Evolutionary conservation across 345 rosid genomes (phyloP), one percentile per base, ranked within the genome.

Genomic region (Populus alba): DNA sequence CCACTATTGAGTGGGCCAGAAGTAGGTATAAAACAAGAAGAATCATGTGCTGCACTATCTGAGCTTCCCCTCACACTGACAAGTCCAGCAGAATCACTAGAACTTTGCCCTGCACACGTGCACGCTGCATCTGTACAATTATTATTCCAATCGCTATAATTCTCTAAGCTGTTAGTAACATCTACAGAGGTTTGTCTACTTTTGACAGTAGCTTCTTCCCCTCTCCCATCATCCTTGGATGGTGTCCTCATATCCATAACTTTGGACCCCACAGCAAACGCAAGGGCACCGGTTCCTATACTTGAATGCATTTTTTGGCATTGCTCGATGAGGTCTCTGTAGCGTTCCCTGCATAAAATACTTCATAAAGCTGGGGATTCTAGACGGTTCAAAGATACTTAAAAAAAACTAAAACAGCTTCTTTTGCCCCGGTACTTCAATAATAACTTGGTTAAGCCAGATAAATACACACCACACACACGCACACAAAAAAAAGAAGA

Each of bases 261-360:
- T 84, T 94, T 94, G 77, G 98, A 92, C 41, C 98, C 97, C 82
- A 91, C 97, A 69, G 85, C 87, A 87, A 87, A 92, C 12, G 98
- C 98, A 87, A 94, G 97, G 61, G 90, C 81, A 63, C 98, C 98
- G 78, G 97, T 92, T 83, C 98, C 98, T 69, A 92, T 86, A 82
- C 93, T 94, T 76, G 97, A 85, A 91, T 94, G 97, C 97, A 94
- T 94, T 70, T 75, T 71, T 77, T 91, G 97, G 68, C 97, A 94
- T 82, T 92, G 91, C 85, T 81, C 87, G 74, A 92, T 79, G 83
- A 94, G 86, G 63, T 91, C 92, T 81, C 81, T 69, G 77, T 88
- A 92, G 25, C 89, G 88, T 67, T 92, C 88, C 90, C 98, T 94
- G 90, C 84, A 71, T 76, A 70, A 73, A 66, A 68, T 72, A 62